Conservation (phyloP, 2,329 filamentous ascomycete genomes). For the Pseudogymnoascus sp. region DNA sequence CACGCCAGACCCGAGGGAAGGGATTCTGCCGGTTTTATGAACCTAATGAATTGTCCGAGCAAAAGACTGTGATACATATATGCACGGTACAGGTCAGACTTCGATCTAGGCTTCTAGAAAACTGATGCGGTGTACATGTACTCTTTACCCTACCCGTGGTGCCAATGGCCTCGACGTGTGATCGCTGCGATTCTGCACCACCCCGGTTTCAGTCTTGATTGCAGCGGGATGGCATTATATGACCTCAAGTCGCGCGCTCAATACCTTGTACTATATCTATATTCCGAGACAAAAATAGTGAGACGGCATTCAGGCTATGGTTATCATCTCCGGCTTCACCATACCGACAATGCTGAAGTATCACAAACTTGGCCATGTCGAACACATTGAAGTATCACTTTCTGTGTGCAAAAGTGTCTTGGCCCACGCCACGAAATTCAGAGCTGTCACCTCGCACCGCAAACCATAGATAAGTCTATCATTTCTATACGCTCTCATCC, state of each 20-base stretch:
- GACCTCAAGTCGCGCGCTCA: background rate
- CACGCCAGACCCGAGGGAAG: background rate
- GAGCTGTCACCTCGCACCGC: background rate
- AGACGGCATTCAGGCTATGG: background rate
- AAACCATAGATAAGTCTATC: background rate
- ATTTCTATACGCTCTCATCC: background rate
- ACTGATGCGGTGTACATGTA: background rate
- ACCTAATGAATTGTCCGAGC: constrained; percentile 2
- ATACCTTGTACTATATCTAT: background rate
- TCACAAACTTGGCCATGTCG: background rate
- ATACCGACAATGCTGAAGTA: background rate
- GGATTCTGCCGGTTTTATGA: background rate
- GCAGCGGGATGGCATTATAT: background rate
- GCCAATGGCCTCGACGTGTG: background rate
- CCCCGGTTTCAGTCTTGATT: constrained; percentile 2
- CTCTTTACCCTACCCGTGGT: background rate
- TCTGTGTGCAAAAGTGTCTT: background rate
- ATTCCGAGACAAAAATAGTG: background rate
- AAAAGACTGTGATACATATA: background rate
- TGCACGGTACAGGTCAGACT: background rate
- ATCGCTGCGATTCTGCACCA: background rate
- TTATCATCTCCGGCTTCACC: background rate
- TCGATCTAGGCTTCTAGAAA: constrained; percentile 6
- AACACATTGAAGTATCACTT: background rate
- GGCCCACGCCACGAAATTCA: background rate